These are phyloP conservation scores for Paecilomyces sp. DNA, from an alignment of 2,329 filamentous ascomycete species.

Conservation along the genomic window DNA sequence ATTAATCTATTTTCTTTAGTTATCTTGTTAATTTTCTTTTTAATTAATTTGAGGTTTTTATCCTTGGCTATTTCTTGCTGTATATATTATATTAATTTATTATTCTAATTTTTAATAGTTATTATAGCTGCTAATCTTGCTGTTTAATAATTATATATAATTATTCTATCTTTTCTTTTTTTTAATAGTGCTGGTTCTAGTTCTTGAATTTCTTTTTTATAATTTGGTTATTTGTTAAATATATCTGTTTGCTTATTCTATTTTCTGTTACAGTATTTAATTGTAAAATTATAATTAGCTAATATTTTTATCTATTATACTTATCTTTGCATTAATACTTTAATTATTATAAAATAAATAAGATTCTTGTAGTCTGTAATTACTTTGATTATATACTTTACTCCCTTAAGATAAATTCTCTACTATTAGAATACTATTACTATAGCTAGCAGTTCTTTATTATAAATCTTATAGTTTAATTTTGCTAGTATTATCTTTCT, in stretches of 20 bases:
- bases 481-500: too few species aligned
- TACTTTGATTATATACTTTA: background rate
- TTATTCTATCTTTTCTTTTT: too few species aligned
- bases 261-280: background rate
- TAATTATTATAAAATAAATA: constrained; percentile 1
- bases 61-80: background rate
- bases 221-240: background rate
- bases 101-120: too few species aligned
- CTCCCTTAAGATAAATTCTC: constrained; percentile 2
- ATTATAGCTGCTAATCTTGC: too few species aligned
- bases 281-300: background rate
- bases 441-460: too few species aligned
- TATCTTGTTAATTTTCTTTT: background rate
- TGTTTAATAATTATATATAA: too few species aligned
- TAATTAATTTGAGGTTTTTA: background rate
- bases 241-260: background rate
- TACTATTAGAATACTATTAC: constrained; percentile 1
- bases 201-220: background rate
- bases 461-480: too few species aligned
- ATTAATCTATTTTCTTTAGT: background rate
- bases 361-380: constrained; percentile 3
- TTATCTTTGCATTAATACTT: background rate
- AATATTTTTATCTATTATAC: background rate
- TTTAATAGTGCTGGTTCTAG: background rate
- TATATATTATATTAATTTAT: too few species aligned